A percentile compares a stretch with the other conserved stretches of the same genome.
These are phyloP conservation scores for Phytopythium cucurbitacearum DNA, from an alignment of 352 stramenopile species.

Conservation along the genomic window DNA sequence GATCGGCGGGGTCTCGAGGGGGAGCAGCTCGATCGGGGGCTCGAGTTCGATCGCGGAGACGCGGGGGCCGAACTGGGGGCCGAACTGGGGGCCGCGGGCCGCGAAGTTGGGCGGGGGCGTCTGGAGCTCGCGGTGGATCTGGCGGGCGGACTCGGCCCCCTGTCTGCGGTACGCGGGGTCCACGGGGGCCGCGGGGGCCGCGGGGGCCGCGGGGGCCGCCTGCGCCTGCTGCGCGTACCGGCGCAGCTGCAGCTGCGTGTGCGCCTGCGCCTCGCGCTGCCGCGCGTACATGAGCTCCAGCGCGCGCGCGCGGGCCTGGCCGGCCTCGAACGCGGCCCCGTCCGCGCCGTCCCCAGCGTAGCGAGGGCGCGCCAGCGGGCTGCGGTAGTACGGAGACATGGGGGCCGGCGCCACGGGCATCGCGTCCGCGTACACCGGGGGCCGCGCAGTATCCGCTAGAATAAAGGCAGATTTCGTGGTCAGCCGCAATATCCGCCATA, in stretches of 20 bases:
- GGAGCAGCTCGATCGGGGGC: too few relatives aligned
- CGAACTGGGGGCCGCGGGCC: not conserved
- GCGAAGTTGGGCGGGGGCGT: not conserved
- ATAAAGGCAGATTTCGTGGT: too few relatives aligned
- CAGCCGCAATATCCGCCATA: too few relatives aligned
- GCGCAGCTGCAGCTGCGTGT: constrained; percentile 28
- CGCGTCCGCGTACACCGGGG: too few relatives aligned
- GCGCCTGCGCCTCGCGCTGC: constrained; percentile 19
- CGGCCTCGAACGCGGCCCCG: not conserved
- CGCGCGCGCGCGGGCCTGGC: constrained; percentile 8
- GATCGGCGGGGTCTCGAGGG: too few relatives aligned
- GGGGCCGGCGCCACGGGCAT: too few relatives aligned
- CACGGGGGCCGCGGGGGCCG: not conserved
- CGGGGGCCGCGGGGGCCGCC: not conserved
- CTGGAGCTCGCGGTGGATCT: constrained; percentile 38
- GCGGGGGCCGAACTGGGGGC: not conserved
- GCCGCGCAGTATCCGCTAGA: too few relatives aligned
- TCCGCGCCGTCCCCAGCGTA: constrained; percentile 1
- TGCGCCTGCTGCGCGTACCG: constrained; percentile 32
- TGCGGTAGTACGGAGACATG: too few relatives aligned
- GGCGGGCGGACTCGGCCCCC: constrained; percentile 12
- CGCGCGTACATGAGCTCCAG: constrained; percentile 23
- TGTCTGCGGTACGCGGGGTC: constrained; percentile 8
- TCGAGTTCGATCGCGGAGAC: too few relatives aligned
- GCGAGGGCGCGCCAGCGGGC: not conserved